These are phyloP conservation scores for Gnomoniopsis smithogilvyi DNA, from an alignment of 2,329 filamentous ascomycete genomes.

Conservation along the genomic window DNA sequence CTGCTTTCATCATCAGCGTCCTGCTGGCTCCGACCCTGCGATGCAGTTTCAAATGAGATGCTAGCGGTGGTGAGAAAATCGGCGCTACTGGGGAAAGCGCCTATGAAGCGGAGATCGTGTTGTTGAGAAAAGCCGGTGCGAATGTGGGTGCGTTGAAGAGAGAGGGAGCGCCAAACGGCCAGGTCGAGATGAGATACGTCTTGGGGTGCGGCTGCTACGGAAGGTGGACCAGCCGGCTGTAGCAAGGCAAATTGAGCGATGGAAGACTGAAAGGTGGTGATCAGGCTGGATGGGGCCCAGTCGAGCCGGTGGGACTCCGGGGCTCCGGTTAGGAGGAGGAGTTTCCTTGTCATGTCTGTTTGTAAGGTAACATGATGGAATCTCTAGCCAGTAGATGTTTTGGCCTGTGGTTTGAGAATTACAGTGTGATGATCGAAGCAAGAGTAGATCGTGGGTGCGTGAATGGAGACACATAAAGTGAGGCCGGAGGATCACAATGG, in stretches of 20 bases:
- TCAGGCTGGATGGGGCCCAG: constrained; percentile 51
- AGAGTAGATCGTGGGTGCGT: background rate
- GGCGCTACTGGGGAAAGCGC: constrained; percentile 28
- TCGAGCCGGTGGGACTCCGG: constrained; percentile 50
- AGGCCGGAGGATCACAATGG: background rate
- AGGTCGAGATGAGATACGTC: constrained; percentile 24
- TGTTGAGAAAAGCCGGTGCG: constrained; percentile 52
- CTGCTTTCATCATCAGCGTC: constrained; percentile 22
- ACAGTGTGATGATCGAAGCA: background rate
- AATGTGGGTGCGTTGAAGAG: constrained; percentile 43
- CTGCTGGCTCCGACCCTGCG: constrained; percentile 6
- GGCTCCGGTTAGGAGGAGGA: constrained; percentile 49
- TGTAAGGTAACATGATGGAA: background rate
- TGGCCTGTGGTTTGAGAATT: background rate
- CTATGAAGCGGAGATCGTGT: constrained; percentile 32
- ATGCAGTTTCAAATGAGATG: constrained; percentile 30
- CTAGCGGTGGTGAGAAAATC: constrained; percentile 48
- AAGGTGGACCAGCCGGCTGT: constrained; percentile 17
- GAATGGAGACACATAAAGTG: background rate
- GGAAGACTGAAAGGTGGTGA: constrained; percentile 41
- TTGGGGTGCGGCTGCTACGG: constrained; percentile 15
- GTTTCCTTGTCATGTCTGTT: constrained; percentile 26
- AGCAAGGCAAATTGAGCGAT: constrained; percentile 35
- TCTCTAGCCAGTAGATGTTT: background rate
- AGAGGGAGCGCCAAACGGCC: constrained; percentile 53